Percentiles rank a stretch among this genome's conserved stretches.
phyloP scores from a whole-genome alignment of 2,329 filamentous ascomycete genomes.

The Ceratocystis colombiana region DNA sequence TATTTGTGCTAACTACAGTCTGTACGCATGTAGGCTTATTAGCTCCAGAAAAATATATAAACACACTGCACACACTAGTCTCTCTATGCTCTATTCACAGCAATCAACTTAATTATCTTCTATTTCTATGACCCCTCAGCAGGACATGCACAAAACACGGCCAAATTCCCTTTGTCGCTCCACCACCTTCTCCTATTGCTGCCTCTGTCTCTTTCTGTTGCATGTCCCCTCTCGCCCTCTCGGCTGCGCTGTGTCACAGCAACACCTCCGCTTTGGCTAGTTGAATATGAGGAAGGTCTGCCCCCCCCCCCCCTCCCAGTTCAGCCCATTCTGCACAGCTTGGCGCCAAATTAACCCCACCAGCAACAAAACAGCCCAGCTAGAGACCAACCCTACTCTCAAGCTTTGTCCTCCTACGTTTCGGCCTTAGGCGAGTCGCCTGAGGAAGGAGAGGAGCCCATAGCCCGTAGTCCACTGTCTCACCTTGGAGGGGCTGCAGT shows the following conservation, averaged over 20 bases:
- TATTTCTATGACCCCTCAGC: too few species aligned
- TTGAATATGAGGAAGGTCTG: background rate
- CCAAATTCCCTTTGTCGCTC: background rate
- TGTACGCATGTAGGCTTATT: too few species aligned
- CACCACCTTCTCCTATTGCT: background rate
- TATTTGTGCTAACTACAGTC: too few species aligned
- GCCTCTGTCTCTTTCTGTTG: background rate
- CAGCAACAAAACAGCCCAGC: background rate
- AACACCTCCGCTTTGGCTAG: background rate
- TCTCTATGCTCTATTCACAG: too few species aligned
- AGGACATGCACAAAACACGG: too few species aligned
- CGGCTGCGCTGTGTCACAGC: constrained; percentile 5
- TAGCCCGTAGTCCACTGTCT: too few species aligned
- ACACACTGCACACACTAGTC: too few species aligned
- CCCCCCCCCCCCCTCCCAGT: background rate
- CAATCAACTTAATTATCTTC: too few species aligned
- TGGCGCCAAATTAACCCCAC: background rate
- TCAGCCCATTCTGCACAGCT: background rate
- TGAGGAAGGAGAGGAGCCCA: too few species aligned
- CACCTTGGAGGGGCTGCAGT: too few species aligned
- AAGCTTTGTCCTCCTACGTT: background rate
- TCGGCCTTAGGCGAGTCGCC: too few species aligned
- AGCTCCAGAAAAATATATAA: too few species aligned
- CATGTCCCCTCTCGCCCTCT: background rate
- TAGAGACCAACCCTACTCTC: background rate